A percentile compares a stretch with the other conserved stretches of the same genome.
These are phyloP conservation scores for Plasmodium cynomolgi DNA, from an alignment of 169 alveolate species.

Conservation along the genomic window DNA sequence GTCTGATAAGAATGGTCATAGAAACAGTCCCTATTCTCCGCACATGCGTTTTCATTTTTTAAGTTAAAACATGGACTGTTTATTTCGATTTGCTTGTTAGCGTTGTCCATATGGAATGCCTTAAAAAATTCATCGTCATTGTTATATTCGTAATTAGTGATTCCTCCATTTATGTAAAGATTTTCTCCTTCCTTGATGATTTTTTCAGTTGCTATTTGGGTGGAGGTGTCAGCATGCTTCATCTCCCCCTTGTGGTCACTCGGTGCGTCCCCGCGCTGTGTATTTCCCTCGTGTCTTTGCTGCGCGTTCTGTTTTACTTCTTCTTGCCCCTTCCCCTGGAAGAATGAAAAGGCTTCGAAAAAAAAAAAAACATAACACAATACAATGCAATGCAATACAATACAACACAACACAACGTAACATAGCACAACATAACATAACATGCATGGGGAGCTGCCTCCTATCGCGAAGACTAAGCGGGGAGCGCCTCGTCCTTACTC, in stretches of 20 bases:
- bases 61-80: slow-evolving; percentile 47
- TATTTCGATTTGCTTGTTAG: neutral
- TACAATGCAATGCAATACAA: too few species aligned
- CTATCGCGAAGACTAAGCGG: neutral
- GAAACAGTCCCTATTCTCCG: slow-evolving; percentile 20
- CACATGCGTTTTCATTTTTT: neutral
- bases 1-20: slow-evolving; percentile 30
- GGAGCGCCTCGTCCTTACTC: slow-evolving; percentile 1
- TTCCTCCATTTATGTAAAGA: slow-evolving; percentile 39
- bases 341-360: slow-evolving; percentile 30
- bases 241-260: neutral
- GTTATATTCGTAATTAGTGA: slow-evolving; percentile 18
- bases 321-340: neutral
- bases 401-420: neutral
- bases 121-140: slow-evolving; percentile 64
- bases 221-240: neutral
- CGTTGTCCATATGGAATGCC: slow-evolving; percentile 7
- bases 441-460: neutral
- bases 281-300: neutral
- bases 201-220: slow-evolving; percentile 19
- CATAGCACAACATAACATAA: neutral
- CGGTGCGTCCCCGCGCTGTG: neutral
- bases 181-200: slow-evolving; percentile 31
- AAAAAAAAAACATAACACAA: neutral
- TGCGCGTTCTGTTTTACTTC: neutral